Evolutionary conservation across 176 grass and related monocot species (phyloP), one percentile per base, ranked within the genome.

Genomic region (Avena eriantha): DNA sequence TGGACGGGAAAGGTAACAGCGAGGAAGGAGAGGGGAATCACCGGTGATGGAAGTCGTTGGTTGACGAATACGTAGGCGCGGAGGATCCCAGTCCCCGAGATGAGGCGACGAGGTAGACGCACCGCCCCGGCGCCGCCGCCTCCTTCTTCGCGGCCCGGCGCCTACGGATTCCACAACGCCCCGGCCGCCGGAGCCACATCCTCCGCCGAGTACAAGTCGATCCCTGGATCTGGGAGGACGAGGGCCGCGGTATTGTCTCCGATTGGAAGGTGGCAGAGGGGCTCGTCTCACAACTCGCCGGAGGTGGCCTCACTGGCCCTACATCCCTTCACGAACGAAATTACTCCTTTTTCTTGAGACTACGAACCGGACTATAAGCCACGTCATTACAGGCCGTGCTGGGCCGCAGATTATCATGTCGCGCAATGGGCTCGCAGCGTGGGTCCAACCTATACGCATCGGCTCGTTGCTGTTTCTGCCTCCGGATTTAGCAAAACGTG

Each of bases 41-140:
- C 95, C 91, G 73, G 50, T 85, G 95, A 67, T 85, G 45, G 89
- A 98, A 95, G 77, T 95, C 80, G 36, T 91, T 97, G 68, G 95
- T 41, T 97, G 87, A 95, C 85, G 36, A 93, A 91, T 49, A 97
- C 93, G 50, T 97, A 92, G 51, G 89, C 93, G 50, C 84, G 85
- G 31, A 71, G 85, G 71, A 88, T 10, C 58, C 21, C 8, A 61
- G 58, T 61, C 58, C 79, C 73, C 75, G 84, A 19, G 79, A 92
- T n/a, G 92, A 88, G 12, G 91, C 76, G 65, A 94, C 85, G 9
- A 92, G 77, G 72, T 92, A 90, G 5, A 94, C 70, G 35, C 76
- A 85, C 95, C 89, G 93, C 15, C 57, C 21, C n/a, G 21, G 46
- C 58, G 86, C 46, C 39, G 79, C 69, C 60, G 13, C 17, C 53